A percentile compares a stretch with the other conserved stretches of the same genome.
Conservation (phyloP, 2,329 filamentous ascomycete species). For the Fusarium sacchari region DNA sequence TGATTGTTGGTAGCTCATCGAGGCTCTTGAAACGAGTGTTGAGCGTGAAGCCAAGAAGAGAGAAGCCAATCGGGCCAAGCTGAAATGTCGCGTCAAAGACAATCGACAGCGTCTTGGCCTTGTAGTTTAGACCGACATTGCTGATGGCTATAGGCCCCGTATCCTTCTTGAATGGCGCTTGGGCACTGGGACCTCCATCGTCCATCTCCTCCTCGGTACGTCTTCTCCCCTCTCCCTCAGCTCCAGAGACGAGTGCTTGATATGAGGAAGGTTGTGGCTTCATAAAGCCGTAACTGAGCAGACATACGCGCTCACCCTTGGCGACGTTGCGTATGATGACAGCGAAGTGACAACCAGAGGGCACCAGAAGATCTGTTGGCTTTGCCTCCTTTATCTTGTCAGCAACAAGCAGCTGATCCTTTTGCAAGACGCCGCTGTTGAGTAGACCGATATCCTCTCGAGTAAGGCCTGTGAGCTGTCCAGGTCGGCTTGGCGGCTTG, state of each 20-base stretch:
- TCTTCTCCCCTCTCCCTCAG: fast-evolving
- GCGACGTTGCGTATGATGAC: neutral
- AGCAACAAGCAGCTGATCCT: neutral
- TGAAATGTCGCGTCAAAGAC: neutral
- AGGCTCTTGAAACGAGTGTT: neutral
- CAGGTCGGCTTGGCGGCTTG: neutral
- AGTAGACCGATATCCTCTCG: neutral
- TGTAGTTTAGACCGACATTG: neutral
- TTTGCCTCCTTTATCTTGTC: neutral
- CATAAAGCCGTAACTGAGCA: neutral
- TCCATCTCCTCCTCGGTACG: neutral
- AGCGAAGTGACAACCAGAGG: neutral
- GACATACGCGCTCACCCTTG: neutral
- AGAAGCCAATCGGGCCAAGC: neutral
- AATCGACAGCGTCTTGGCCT: neutral
- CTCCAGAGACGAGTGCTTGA: neutral
- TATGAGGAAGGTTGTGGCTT: neutral
- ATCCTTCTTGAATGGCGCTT: neutral
- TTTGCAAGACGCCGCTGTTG: neutral
- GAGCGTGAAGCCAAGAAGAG: neutral
- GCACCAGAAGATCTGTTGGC: neutral
- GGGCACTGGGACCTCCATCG: neutral
- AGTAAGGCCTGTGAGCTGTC: neutral
- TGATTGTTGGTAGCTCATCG: neutral
- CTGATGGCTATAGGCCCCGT: neutral